A percentile compares a stretch with the other conserved stretches of the same genome.
These are phyloP conservation scores for Candida gorgasii DNA, from an alignment of 805 yeast species.

Conservation along the genomic window DNA sequence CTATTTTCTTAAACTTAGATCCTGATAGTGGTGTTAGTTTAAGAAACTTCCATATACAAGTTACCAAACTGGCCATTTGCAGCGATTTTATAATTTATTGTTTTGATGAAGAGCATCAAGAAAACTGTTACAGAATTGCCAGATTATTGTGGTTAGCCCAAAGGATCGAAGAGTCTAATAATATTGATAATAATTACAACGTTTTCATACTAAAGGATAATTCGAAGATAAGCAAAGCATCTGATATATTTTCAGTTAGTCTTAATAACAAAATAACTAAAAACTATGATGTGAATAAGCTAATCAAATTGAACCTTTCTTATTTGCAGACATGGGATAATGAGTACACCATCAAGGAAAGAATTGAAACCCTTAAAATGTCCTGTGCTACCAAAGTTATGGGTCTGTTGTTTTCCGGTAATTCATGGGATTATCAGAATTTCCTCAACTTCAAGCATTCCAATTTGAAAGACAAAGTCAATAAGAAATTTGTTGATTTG, in stretches of 20 bases:
- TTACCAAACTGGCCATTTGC: constrained; percentile 71
- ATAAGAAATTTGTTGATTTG: constrained; percentile 9
- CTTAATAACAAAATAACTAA: constrained; percentile 11
- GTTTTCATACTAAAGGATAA: constrained; percentile 14
- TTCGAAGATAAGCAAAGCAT: background rate
- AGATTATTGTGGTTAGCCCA: constrained; percentile 42
- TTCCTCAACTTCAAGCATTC: constrained; percentile 22
- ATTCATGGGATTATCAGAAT: constrained; percentile 66
- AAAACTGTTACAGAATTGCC: constrained; percentile 22
- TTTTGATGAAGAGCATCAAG: constrained; percentile 32
- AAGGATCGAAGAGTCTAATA: constrained; percentile 18
- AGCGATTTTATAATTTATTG: constrained; percentile 81
- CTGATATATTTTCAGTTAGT: constrained; percentile 6
- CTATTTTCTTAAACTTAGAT: constrained; percentile 59
- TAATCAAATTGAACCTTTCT: constrained; percentile 12
- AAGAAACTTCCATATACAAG: constrained; percentile 85
- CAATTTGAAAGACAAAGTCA: constrained; percentile 10
- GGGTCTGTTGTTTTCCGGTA: constrained; percentile 76
- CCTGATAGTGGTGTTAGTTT: constrained; percentile 74
- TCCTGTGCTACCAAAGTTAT: constrained; percentile 68
- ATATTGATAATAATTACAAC: constrained; percentile 10
- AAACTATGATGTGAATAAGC: constrained; percentile 12
- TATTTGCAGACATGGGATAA: constrained; percentile 52
- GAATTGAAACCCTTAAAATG: constrained; percentile 81
- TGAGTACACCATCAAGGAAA: constrained; percentile 70